Conservation (phyloP, 306 rosid species). For the Malus fusca region DNA sequence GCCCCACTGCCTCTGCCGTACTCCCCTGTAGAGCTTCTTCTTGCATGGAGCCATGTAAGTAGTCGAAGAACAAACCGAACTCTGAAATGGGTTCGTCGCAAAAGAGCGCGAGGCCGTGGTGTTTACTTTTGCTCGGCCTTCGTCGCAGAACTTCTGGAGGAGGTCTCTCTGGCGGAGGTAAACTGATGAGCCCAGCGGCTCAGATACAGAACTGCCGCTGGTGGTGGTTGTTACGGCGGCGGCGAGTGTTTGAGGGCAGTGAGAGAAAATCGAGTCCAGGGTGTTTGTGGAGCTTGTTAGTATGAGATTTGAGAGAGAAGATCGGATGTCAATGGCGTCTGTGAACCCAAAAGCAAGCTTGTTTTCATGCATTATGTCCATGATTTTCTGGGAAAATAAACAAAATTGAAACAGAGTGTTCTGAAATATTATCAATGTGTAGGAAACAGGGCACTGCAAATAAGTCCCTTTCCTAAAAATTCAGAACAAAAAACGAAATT, state of each 20-base stretch:
- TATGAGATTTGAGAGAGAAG: conserved; percentile 58
- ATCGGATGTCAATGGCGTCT: conserved; percentile 34
- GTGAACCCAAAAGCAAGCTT: conserved; percentile 11
- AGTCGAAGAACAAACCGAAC: neutral
- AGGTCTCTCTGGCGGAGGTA: conserved; percentile 76
- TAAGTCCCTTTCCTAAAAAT: conserved; percentile 12
- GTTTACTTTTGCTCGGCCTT: conserved; percentile 20
- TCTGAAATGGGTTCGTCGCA: conserved; percentile 5
- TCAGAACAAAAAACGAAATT: neutral
- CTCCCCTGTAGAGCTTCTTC: conserved; percentile 91
- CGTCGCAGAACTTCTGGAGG: conserved; percentile 55
- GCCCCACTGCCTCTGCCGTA: conserved; percentile 99
- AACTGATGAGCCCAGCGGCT: conserved; percentile 63
- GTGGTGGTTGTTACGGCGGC: neutral
- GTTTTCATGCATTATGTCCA: conserved; percentile 35
- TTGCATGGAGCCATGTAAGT: conserved; percentile 24
- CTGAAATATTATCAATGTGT: neutral
- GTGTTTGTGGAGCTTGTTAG: conserved; percentile 60
- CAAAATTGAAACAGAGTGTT: neutral
- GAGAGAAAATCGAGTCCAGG: conserved; percentile 79
- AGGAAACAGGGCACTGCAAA: conserved; percentile 28
- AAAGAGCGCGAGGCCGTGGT: conserved; percentile 8
- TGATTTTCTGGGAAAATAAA: neutral
- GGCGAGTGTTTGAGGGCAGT: conserved; percentile 16
- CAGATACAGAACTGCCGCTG: conserved; percentile 14